phyloP scores from a whole-genome alignment of 2,329 filamentous ascomycete genomes.

The Diaporthe nobilis region DNA sequence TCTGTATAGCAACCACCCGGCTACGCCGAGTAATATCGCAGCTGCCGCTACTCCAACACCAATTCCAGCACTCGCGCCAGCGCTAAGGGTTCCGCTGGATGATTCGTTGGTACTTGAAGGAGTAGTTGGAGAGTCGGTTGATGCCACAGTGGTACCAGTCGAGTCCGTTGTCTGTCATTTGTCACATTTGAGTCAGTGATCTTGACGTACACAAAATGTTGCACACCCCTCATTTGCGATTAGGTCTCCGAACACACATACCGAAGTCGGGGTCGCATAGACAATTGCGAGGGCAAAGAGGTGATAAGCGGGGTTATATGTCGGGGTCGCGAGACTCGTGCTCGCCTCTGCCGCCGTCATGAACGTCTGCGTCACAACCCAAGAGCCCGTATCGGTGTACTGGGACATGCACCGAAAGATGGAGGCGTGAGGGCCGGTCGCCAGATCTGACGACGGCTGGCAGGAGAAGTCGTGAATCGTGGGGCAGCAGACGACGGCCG shows the following conservation, averaged over 20 bases:
- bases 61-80: constrained; percentile 16
- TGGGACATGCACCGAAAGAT: constrained; percentile 5
- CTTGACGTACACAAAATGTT: background rate
- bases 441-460: background rate
- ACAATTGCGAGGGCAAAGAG: constrained; percentile 13
- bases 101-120: background rate
- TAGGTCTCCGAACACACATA: background rate
- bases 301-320: background rate
- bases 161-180: background rate
- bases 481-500: constrained; percentile 18
- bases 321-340: background rate
- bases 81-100: background rate
- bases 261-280: constrained; percentile 17
- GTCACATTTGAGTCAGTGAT: background rate
- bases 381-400: background rate
- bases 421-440: constrained; percentile 11
- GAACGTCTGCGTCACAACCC: constrained; percentile 10
- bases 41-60: constrained; percentile 6
- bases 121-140: background rate
- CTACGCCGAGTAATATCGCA: background rate
- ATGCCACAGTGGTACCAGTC: background rate
- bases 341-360: background rate
- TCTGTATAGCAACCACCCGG: background rate
- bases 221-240: too few species aligned
- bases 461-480: constrained; percentile 11